A percentile compares a stretch with the other conserved stretches of the same genome.
Conservation (phyloP, 352 stramenopile species). For the Globisporangium solare region DNA sequence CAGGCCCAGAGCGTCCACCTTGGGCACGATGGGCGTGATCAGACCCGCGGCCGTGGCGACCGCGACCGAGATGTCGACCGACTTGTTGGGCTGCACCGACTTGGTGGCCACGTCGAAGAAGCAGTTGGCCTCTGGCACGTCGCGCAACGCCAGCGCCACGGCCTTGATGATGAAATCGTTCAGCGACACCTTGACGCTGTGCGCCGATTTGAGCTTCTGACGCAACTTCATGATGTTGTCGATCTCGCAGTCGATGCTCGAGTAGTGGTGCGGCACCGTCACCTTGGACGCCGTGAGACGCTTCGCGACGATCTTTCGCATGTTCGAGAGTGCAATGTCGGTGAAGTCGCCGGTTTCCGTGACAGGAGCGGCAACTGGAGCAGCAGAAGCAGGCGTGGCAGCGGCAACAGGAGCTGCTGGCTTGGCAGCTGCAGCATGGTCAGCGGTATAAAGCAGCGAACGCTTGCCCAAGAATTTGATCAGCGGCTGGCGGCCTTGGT, state of each 20-base stretch:
- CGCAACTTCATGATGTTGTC: slow-evolving; percentile 88
- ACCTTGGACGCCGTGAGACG: slow-evolving; percentile 96
- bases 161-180: slow-evolving; percentile 99
- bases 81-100: slow-evolving; percentile 78
- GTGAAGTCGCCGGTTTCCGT: slow-evolving; percentile 45
- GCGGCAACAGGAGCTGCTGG: slow-evolving; percentile 12
- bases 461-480: slow-evolving; percentile 88
- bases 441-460: slow-evolving; percentile 41
- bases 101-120: slow-evolving; percentile 61
- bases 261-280: slow-evolving; percentile 96
- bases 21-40: slow-evolving; percentile 98
- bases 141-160: slow-evolving; percentile 93
- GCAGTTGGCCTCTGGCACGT: slow-evolving; percentile 94
- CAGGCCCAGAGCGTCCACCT: slow-evolving; percentile 93
- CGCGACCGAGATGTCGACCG: slow-evolving; percentile 97
- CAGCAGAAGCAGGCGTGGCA: slow-evolving; percentile 10
- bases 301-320: slow-evolving; percentile 99
- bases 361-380: slow-evolving; percentile 2
- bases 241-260: slow-evolving; percentile 95
- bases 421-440: slow-evolving; percentile 11
- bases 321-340: slow-evolving; percentile 90
- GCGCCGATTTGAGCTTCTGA: slow-evolving; percentile 89
- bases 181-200: slow-evolving; percentile 96
- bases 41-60: slow-evolving; percentile 96
- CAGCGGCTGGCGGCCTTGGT: slow-evolving; percentile 43